Evolutionary conservation across 371 early-diverging fungal species (phyloP).

Genomic region (Mortierella sp.): DNA sequence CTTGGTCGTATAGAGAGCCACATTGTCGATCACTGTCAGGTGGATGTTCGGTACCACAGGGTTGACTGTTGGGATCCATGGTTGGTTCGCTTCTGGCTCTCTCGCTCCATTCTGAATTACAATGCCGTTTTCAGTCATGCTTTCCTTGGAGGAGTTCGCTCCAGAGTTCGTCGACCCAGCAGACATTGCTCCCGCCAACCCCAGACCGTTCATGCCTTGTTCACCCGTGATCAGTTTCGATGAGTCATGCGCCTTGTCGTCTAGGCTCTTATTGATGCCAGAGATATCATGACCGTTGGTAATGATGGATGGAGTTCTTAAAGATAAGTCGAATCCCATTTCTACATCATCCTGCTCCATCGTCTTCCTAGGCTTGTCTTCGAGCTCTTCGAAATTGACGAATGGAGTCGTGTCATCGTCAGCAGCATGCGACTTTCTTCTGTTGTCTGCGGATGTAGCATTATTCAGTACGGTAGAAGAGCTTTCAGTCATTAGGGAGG

Average conservation of each 20-base stretch:
- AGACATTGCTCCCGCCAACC: conserved; percentile 25
- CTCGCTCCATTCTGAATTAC: conserved; percentile 52
- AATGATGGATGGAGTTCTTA: background rate
- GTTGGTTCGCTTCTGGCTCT: conserved; percentile 51
- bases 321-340: conserved; percentile 16
- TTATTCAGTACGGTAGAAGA: too few relatives aligned
- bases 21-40: conserved; percentile 77
- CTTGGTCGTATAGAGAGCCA: conserved; percentile 78
- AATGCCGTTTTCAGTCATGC: conserved; percentile 24
- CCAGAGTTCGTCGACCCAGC: conserved; percentile 6
- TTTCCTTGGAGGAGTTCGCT: background rate
- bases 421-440: conserved; percentile 40
- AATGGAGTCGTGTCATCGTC: conserved; percentile 51
- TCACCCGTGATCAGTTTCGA: conserved; percentile 16
- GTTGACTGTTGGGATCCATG: conserved; percentile 59
- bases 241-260: background rate
- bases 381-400: conserved; percentile 51
- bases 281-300: too few relatives aligned
- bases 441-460: conserved; percentile 8
- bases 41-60: conserved; percentile 71
- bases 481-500: too few relatives aligned
- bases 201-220: background rate
- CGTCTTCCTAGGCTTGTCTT: conserved; percentile 35
- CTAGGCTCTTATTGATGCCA: too few relatives aligned
- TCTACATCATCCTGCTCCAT: conserved; percentile 29